phyloP scores from a whole-genome alignment of 768 basidiomycete species.

The Agaricus subrufescens region DNA sequence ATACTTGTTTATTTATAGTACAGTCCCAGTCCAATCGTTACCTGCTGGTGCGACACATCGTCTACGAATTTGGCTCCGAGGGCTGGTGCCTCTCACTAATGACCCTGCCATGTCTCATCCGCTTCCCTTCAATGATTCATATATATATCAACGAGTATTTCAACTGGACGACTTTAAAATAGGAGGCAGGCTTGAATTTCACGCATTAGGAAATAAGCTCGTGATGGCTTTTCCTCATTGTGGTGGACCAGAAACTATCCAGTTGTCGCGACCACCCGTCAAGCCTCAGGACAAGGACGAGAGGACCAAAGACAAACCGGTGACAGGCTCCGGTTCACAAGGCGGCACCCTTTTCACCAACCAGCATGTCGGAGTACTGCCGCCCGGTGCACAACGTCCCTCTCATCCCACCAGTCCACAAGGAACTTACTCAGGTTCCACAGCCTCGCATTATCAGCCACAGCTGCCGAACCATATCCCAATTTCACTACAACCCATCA shows the following conservation, averaged over 20 bases:
- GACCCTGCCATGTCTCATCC: slow-evolving; percentile 25
- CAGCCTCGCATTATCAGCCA: background rate
- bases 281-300: slow-evolving; percentile 6
- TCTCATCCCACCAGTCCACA: background rate
- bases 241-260: slow-evolving; percentile 34
- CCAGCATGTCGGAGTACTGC: background rate
- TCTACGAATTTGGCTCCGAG: slow-evolving; percentile 60
- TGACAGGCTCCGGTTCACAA: background rate
- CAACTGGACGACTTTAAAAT: slow-evolving; percentile 60
- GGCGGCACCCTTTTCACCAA: background rate
- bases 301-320: background rate
- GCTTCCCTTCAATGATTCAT: slow-evolving; percentile 42
- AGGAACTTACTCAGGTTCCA: background rate
- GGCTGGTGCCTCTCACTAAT: slow-evolving; percentile 29
- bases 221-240: slow-evolving; percentile 40
- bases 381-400: slow-evolving; percentile 6
- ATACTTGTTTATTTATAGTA: slow-evolving; percentile 26
- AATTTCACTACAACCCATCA: background rate
- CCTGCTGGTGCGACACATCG: slow-evolving; percentile 58
- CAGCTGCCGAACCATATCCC: background rate
- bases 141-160: slow-evolving; percentile 62
- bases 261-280: slow-evolving; percentile 16
- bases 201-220: slow-evolving; percentile 41
- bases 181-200: slow-evolving; percentile 53
- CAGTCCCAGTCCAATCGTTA: slow-evolving; percentile 48